Evolutionary conservation across 106 monocot species (phyloP).

Genomic region (Apostasia shenzhenica): DNA sequence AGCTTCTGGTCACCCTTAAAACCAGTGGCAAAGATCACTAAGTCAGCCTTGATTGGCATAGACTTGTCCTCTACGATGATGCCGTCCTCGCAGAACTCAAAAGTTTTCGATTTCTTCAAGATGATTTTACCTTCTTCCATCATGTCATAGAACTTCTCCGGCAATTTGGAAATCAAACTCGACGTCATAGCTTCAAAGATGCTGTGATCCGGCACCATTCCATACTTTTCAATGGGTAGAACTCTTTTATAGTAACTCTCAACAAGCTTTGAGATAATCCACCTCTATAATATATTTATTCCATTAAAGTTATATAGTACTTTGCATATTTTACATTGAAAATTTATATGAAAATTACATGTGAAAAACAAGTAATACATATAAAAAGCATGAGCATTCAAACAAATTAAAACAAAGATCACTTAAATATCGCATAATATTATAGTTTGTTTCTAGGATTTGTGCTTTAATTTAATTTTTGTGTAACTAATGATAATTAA

Average conservation of each 20-base stretch:
- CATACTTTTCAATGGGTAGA: slow-evolving; percentile 47
- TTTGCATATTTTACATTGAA: background rate
- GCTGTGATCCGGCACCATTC: slow-evolving; percentile 59
- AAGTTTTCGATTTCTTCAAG: slow-evolving; percentile 29
- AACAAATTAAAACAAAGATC: too few relatives aligned
- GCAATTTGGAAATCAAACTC: slow-evolving; percentile 21
- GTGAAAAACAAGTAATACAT: background rate
- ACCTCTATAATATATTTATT: slow-evolving; percentile 23
- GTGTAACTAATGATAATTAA: too few relatives aligned
- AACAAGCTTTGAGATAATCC: slow-evolving; percentile 42
- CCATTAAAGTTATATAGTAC: background rate
- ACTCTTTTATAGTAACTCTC: slow-evolving; percentile 47
- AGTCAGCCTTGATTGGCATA: slow-evolving; percentile 21
- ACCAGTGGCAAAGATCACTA: slow-evolving; percentile 11
- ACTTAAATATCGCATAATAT: too few relatives aligned
- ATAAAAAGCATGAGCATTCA: too few relatives aligned
- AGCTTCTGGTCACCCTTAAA: too few relatives aligned
- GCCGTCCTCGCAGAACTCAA: slow-evolving; percentile 43
- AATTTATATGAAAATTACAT: background rate
- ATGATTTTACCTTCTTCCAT: slow-evolving; percentile 68
- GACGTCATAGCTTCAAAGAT: slow-evolving; percentile 28
- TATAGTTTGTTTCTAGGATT: too few relatives aligned
- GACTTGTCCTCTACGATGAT: slow-evolving; percentile 31
- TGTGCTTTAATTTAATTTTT: too few relatives aligned
- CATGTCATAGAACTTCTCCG: slow-evolving; percentile 49